Evolutionary conservation across 192 early-diverging fungal genomes (phyloP).

Genomic region (Cetraspora pellucida): DNA sequence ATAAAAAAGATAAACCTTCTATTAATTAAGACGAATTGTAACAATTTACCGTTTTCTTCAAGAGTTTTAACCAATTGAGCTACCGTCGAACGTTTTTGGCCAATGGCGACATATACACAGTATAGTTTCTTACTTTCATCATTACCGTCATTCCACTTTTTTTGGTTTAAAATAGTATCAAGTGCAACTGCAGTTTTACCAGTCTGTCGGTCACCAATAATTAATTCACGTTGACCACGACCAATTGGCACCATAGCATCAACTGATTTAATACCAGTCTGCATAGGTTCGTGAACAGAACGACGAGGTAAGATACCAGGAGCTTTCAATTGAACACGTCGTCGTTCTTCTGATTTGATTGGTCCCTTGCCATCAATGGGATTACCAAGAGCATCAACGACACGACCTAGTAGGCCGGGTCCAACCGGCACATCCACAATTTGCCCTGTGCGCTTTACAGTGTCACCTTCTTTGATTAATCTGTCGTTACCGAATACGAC

Average conservation of each 20-base stretch:
- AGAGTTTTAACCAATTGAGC: conserved; percentile 98
- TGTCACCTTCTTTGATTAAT: conserved; percentile 99
- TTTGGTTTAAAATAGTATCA: conserved; percentile 99
- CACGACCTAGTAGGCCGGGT: conserved; percentile 93
- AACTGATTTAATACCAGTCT: conserved; percentile 99
- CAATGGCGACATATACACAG: conserved; percentile 99
- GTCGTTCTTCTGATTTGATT: conserved; percentile 79
- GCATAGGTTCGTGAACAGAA: conserved; percentile 99
- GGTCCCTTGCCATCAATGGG: conserved; percentile 99
- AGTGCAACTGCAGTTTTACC: conserved; percentile 99
- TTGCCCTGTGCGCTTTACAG: conserved; percentile 97
- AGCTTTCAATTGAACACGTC: conserved; percentile 98
- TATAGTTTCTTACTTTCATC: conserved; percentile 99
- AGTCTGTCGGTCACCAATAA: conserved; percentile 99
- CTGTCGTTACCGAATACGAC: conserved; percentile 99
- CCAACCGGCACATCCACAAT: conserved; percentile 99
- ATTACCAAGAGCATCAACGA: conserved; percentile 98
- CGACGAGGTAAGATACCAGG: conserved; percentile 99
- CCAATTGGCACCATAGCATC: conserved; percentile 99
- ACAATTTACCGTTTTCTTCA: conserved; percentile 76
- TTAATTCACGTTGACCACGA: conserved; percentile 99
- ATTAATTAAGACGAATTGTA: not conserved
- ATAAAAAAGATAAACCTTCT: not conserved
- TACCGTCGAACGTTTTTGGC: conserved; percentile 99
- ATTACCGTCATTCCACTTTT: conserved; percentile 94